Base-by-base conservation (phyloP, 2,329 filamentous ascomycete species). In the Colletotrichum euphorbiae region DNA sequence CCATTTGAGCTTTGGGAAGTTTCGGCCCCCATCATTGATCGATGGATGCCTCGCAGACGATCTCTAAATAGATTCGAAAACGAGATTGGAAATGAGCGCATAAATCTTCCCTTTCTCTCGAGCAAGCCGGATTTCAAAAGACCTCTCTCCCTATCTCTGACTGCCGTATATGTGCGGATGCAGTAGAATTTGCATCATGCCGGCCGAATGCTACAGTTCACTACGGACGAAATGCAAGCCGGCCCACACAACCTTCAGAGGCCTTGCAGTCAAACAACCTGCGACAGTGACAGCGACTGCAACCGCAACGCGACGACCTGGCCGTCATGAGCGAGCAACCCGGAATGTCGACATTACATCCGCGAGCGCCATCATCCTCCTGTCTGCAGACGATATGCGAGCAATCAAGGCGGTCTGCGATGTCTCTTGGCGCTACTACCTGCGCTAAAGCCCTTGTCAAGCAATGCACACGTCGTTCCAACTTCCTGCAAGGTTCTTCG, bases 181-280 rank as follows among this genome's bases (percentile, higher is more conserved):
- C 19, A 51, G 36, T 12, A 21, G 63, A 64, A 48, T 59, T 55
- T 43, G 46, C 54, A 33, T 36, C 38, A 55, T 54, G 61, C 48
- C 55, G 54, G 54, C 33, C 46, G 42, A 40, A 54, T 65, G 48
- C 54, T 54, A 66, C 61, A 15, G 40, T 21, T 50, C 31, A 36
- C 54, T 60, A 69, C 66, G 66, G 66, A 66, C 66, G 66, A 69
- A 69, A 69, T 69, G 66, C 66, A 69, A 5, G 61, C 8, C 15
- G 66, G 66, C 66, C 66, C 66, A 69, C 61, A 55, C 52, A 55
- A 45, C 58, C 54, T 60, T 66, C 46, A 65, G 51, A 58, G 24
- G 65, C 19, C 46, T 43, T 43, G 40, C 45, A 52, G 42, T n/a
- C 46, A 48, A 51, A 36, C 24, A 54, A 46, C 19, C n/a, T 42